Conservation (phyloP, 176 grass and related monocot genomes). For the Oryza rufipogon region DNA sequence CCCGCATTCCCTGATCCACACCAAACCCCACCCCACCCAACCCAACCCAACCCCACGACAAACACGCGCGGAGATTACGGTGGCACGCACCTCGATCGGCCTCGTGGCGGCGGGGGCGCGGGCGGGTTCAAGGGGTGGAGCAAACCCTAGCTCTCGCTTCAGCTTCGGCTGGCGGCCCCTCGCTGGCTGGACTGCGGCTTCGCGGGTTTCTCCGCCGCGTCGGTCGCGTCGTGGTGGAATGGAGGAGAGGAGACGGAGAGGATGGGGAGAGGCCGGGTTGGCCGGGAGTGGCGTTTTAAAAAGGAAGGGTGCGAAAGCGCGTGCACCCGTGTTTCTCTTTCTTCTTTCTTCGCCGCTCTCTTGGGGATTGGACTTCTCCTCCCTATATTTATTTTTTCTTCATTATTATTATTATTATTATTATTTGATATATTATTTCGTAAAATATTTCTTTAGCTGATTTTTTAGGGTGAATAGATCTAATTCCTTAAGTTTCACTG, state of each 20-base stretch:
- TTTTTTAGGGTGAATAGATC: no score
- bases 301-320: not conserved
- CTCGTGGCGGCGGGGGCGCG: not conserved
- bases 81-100: conserved; percentile 31
- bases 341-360: no score
- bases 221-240: not conserved
- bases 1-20: conserved; percentile 33
- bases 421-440: no score
- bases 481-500: no score
- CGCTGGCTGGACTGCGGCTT: no score
- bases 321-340: not conserved
- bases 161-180: no score
- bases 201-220: conserved; percentile 23
- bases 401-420: no score
- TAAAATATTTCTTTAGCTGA: no score
- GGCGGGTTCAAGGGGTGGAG: not conserved
- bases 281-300: conserved; percentile 35
- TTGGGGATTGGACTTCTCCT: no score
- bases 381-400: no score
- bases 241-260: no score
- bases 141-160: conserved; percentile 35
- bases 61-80: not conserved
- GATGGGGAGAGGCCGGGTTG: not conserved
- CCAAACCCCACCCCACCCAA: not conserved
- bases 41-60: not conserved